Conservation (phyloP, 139 green algal genomes). For the Zygnema cylindricum region DNA sequence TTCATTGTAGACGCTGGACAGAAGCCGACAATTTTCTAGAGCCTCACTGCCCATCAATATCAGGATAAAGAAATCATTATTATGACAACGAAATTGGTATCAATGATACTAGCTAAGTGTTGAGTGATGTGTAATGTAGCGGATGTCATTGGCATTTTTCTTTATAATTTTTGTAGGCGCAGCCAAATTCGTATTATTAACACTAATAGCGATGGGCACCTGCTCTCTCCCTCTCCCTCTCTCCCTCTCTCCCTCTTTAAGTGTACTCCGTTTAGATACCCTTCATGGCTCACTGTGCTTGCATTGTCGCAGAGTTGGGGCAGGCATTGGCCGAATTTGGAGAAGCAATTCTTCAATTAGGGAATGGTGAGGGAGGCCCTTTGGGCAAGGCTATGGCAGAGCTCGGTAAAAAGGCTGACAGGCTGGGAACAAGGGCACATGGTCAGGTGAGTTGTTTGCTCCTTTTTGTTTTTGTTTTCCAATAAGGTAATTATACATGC, state of each 20-base stretch:
- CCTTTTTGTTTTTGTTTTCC: background rate
- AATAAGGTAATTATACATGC: background rate
- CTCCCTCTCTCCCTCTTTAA: background rate
- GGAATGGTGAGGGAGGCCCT: constrained; percentile 40
- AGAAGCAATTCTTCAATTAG: constrained; percentile 54
- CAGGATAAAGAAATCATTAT: too few relatives aligned
- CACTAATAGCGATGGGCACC: too few relatives aligned
- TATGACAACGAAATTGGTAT: too few relatives aligned
- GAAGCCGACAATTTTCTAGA: too few relatives aligned
- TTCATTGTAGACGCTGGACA: too few relatives aligned
- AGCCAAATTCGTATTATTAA: too few relatives aligned
- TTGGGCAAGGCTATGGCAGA: constrained; percentile 45
- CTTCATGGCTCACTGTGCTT: background rate
- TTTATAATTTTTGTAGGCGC: too few relatives aligned
- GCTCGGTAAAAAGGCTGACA: constrained; percentile 65
- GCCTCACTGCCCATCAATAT: too few relatives aligned
- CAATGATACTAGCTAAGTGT: too few relatives aligned
- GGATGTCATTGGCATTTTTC: too few relatives aligned
- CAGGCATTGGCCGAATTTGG: constrained; percentile 81
- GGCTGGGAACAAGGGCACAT: constrained; percentile 59
- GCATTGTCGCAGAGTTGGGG: constrained; percentile 63
- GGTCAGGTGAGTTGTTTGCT: constrained; percentile 46
- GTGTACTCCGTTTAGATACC: background rate
- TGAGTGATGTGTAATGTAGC: too few relatives aligned
- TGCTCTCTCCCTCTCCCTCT: constrained; percentile 1